Percentiles rank a stretch among this genome's conserved stretches.
phyloP scores from a whole-genome alignment of 2,329 filamentous ascomycete genomes.

The Calonectria leucothoes region DNA sequence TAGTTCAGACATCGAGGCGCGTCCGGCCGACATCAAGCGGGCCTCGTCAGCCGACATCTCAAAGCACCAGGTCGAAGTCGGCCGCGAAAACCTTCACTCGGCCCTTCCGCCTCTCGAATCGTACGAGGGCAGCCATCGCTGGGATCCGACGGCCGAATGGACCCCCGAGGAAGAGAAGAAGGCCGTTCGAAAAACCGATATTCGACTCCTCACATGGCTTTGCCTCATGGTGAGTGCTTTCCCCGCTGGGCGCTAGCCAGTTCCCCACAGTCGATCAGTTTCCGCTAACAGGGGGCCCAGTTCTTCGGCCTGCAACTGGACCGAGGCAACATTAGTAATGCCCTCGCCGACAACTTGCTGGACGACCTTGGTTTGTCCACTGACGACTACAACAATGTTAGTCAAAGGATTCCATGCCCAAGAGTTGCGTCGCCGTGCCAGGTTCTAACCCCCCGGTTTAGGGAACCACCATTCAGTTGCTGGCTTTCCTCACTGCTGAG shows the following conservation, averaged over 20 bases:
- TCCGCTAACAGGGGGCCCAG: constrained; percentile 36
- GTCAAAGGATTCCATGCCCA: not conserved
- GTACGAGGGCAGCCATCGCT: constrained; percentile 57
- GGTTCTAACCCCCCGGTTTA: constrained; percentile 12
- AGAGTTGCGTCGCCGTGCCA: not conserved
- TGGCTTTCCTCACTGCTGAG: constrained; percentile 58
- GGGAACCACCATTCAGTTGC: constrained; percentile 66
- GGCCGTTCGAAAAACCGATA: constrained; percentile 65
- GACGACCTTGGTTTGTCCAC: constrained; percentile 60
- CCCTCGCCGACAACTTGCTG: constrained; percentile 71
- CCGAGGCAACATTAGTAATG: constrained; percentile 72
- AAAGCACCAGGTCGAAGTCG: constrained; percentile 46
- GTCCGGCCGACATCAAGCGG: constrained; percentile 37
- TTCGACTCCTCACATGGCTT: constrained; percentile 54
- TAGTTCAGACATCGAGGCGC: constrained; percentile 43
- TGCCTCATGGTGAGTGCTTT: constrained; percentile 53
- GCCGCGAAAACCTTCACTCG: constrained; percentile 51
- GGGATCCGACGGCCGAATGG: constrained; percentile 59
- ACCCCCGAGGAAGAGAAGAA: constrained; percentile 65
- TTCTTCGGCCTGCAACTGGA: constrained; percentile 75
- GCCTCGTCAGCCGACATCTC: constrained; percentile 37
- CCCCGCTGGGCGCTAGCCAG: not conserved
- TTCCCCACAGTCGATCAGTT: constrained; percentile 17
- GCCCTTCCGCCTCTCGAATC: constrained; percentile 42
- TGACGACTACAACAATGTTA: constrained; percentile 66